Conservation (phyloP, 2,329 filamentous ascomycete genomes). For the Pseudogymnoascus sp. region DNA sequence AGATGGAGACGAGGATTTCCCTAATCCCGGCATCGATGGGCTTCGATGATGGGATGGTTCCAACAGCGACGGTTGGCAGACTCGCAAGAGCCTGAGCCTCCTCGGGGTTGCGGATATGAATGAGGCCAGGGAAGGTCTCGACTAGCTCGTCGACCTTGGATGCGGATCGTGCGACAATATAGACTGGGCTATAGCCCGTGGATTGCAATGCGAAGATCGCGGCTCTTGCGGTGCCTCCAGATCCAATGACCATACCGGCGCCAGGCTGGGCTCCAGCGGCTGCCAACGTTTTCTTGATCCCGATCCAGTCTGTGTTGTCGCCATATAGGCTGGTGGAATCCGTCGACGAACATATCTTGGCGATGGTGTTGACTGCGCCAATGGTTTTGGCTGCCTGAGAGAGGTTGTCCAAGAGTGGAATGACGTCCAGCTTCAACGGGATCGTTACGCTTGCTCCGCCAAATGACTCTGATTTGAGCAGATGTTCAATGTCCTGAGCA, state of each 20-base stretch:
- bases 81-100: constrained; percentile 41
- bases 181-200: constrained; percentile 79
- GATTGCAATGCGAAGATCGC: constrained; percentile 81
- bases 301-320: constrained; percentile 93
- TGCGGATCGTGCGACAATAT: constrained; percentile 70
- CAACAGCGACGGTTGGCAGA: constrained; percentile 65
- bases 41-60: constrained; percentile 82
- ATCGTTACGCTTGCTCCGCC: constrained; percentile 95
- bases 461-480: constrained; percentile 66
- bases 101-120: constrained; percentile 27
- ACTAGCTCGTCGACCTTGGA: constrained; percentile 60
- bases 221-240: constrained; percentile 84
- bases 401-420: constrained; percentile 70
- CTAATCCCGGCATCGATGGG: constrained; percentile 67
- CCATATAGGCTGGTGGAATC: constrained; percentile 52
- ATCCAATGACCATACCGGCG: constrained; percentile 75
- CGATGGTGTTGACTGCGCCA: constrained; percentile 90
- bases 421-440: constrained; percentile 83
- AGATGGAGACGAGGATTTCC: constrained; percentile 49
- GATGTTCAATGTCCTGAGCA: constrained; percentile 48
- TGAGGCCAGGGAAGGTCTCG: constrained; percentile 54
- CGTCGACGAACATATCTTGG: constrained; percentile 41
- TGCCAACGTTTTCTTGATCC: constrained; percentile 71
- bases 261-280: constrained; percentile 22
- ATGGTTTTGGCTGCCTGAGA: constrained; percentile 72